Percentiles rank a stretch among this genome's conserved stretches.
Conservation (phyloP, 78 protist species). For the Guillardia theta region DNA sequence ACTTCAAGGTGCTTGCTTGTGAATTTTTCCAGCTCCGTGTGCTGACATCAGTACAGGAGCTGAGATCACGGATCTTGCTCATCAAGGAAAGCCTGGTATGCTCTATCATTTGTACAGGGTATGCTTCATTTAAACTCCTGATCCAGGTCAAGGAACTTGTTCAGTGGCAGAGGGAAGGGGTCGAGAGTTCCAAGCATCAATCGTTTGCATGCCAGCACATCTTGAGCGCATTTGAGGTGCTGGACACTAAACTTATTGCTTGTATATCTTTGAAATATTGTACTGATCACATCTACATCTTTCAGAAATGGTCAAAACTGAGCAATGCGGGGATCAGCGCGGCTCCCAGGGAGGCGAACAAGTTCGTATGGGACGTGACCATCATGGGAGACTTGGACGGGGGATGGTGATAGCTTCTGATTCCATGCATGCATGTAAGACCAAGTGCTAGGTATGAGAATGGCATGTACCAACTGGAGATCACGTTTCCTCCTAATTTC, state of each 20-base stretch:
- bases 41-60: neutral
- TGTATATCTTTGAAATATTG: neutral
- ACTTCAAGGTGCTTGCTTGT: neutral
- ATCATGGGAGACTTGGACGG: neutral
- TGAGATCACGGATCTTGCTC: neutral
- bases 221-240: neutral
- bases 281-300: neutral
- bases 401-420: neutral
- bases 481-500: neutral
- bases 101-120: neutral
- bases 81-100: neutral
- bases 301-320: neutral
- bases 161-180: too few species aligned
- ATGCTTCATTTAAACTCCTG: too few species aligned
- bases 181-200: too few species aligned
- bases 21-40: neutral
- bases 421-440: neutral
- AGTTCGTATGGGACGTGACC: neutral
- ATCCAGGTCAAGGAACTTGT: too few species aligned
- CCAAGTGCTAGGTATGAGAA: neutral
- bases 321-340: neutral
- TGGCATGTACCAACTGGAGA: neutral
- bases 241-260: neutral
- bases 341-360: neutral
- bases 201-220: neutral